A percentile compares a stretch with the other conserved stretches of the same genome.
Evolutionary conservation across 2,329 filamentous ascomycete genomes (phyloP).

Genomic region (Reticulascus tulasneorum): DNA sequence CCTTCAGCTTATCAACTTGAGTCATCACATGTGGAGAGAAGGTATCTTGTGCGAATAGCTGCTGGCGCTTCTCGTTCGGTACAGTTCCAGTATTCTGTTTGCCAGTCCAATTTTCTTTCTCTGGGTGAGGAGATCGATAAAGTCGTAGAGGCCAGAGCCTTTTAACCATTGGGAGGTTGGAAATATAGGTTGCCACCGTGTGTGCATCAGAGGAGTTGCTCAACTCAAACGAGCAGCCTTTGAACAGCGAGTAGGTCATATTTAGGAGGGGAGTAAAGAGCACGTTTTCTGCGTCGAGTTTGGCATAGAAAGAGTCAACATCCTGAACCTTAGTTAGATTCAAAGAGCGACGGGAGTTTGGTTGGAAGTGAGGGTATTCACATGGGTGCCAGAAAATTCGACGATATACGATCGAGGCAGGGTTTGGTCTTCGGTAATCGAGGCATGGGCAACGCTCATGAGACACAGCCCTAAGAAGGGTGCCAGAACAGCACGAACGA

Average conservation of each 20-base stretch:
- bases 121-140: slow-evolving; percentile 39
- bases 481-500: too few species aligned
- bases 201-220: slow-evolving; percentile 41
- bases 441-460: too few species aligned
- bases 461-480: too few species aligned
- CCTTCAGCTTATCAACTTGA: slow-evolving; percentile 34
- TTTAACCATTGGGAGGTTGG: slow-evolving; percentile 41
- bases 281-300: slow-evolving; percentile 33
- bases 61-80: slow-evolving; percentile 5
- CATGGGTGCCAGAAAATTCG: slow-evolving; percentile 46
- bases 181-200: slow-evolving; percentile 36
- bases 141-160: slow-evolving; percentile 43
- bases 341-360: too few species aligned
- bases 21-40: slow-evolving; percentile 23
- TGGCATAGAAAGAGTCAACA: slow-evolving; percentile 31
- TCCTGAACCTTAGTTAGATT: too few species aligned
- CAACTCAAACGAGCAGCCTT: slow-evolving; percentile 50
- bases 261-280: slow-evolving; percentile 46
- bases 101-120: slow-evolving; percentile 41
- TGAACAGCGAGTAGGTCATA: slow-evolving; percentile 49
- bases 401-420: slow-evolving; percentile 49
- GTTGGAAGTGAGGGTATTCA: slow-evolving; percentile 24
- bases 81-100: slow-evolving; percentile 20
- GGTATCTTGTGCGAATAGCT: background rate
- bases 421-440: too few species aligned